These are phyloP conservation scores for Zymoseptoria tritici DNA, from an alignment of 2,329 filamentous ascomycete genomes.

Conservation along the genomic window DNA sequence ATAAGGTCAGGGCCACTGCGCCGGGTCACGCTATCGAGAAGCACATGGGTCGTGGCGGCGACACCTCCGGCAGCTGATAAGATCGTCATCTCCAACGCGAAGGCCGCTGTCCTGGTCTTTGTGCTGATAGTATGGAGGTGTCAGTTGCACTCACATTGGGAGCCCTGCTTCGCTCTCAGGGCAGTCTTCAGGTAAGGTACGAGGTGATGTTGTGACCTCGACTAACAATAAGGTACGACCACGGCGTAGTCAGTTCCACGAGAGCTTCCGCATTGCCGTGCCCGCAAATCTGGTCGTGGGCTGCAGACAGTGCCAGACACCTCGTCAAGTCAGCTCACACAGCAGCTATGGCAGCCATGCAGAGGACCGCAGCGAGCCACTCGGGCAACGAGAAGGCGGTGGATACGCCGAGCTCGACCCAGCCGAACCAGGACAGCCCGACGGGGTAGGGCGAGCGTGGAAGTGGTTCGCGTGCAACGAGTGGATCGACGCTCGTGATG, in stretches of 20 bases:
- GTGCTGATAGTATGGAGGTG: neutral
- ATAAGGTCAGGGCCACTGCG: neutral
- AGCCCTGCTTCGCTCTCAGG: neutral
- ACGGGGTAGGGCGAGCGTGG: conserved; percentile 9
- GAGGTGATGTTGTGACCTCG: neutral
- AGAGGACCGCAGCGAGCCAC: neutral
- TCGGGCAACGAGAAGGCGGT: conserved; percentile 2
- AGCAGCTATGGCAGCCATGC: neutral
- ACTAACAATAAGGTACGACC: neutral
- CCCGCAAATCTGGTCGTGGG: neutral
- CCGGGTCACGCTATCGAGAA: conserved; percentile 14
- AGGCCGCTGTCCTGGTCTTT: neutral
- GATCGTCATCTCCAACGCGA: conserved; percentile 10
- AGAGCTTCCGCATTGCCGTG: neutral
- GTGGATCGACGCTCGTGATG: conserved; percentile 13
- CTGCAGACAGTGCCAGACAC: neutral
- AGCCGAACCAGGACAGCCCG: conserved; percentile 13
- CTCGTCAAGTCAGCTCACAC: neutral
- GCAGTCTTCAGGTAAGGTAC: neutral
- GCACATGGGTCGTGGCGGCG: conserved; percentile 5
- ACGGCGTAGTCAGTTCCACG: neutral
- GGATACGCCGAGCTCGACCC: conserved; percentile 10
- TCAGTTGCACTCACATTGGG: neutral
- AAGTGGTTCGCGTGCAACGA: conserved; percentile 10
- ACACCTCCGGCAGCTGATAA: neutral